Percentiles rank a stretch among this genome's conserved stretches.
Evolutionary conservation across 768 basidiomycete genomes (phyloP).

Genomic region (Phaeotremella skinneri): DNA sequence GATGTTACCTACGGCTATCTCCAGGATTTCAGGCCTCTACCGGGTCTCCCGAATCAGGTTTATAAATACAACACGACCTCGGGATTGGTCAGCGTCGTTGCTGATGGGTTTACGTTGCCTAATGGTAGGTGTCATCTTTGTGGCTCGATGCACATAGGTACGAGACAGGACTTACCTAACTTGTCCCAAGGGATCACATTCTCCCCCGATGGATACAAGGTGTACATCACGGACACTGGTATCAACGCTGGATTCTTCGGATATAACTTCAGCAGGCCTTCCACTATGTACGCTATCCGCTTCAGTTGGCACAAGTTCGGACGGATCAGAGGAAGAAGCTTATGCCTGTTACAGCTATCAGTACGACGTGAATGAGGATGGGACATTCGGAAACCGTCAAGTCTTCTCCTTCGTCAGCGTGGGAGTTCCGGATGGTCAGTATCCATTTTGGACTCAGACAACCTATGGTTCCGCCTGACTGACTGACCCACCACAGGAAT

Average conservation of each 20-base stretch:
- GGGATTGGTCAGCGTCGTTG: constrained; percentile 66
- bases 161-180: constrained; percentile 2
- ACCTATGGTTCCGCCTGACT: constrained; percentile 3
- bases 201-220: constrained; percentile 63
- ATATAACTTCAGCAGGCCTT: constrained; percentile 57
- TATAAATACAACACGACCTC: constrained; percentile 72
- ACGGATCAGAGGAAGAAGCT: neutral
- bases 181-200: constrained; percentile 60
- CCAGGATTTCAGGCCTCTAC: constrained; percentile 65
- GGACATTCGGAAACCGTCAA: constrained; percentile 32
- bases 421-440: constrained; percentile 40
- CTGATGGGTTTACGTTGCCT: constrained; percentile 68
- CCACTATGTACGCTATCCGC: constrained; percentile 61
- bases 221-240: constrained; percentile 59
- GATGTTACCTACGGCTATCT: constrained; percentile 65
- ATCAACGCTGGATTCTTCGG: constrained; percentile 32
- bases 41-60: constrained; percentile 69
- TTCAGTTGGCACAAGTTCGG: neutral
- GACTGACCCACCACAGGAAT: constrained; percentile 25
- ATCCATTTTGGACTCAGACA: neutral
- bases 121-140: constrained; percentile 56
- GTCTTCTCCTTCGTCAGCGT: constrained; percentile 42
- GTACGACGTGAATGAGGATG: constrained; percentile 41
- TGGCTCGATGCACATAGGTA: neutral
- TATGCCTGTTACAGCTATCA: constrained; percentile 33